Percentiles rank a stretch among this genome's conserved stretches.
phyloP scores from a whole-genome alignment of 2,329 filamentous ascomycete species.

The Fusarium nurragi region DNA sequence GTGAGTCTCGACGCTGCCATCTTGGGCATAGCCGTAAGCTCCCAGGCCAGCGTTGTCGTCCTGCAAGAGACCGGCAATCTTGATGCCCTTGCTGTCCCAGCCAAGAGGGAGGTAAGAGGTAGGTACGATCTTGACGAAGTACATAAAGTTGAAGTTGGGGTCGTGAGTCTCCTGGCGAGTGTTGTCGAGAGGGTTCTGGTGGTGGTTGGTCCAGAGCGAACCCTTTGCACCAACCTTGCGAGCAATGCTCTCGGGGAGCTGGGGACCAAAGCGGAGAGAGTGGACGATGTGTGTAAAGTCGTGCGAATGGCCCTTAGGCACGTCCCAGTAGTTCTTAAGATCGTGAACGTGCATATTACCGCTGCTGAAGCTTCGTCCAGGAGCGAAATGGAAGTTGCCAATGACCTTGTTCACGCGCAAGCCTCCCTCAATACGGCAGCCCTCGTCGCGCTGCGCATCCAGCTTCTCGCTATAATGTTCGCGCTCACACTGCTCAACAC shows the following conservation, averaged over 20 bases:
- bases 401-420: conserved; percentile 98
- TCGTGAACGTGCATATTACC: conserved; percentile 98
- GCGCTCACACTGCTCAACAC: conserved; percentile 92
- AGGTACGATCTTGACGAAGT: conserved; percentile 98
- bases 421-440: conserved; percentile 91
- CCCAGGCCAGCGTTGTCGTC: conserved; percentile 75
- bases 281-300: conserved; percentile 92
- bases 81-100: conserved; percentile 72
- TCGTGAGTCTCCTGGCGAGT: conserved; percentile 81
- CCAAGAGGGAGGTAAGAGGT: conserved; percentile 94
- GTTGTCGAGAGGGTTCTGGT: conserved; percentile 89
- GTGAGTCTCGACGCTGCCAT: conserved; percentile 93
- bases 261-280: conserved; percentile 89
- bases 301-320: conserved; percentile 73
- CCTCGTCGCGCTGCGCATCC: conserved; percentile 87
- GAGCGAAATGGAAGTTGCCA: conserved; percentile 98
- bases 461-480: conserved; percentile 94
- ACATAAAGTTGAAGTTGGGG: conserved; percentile 95
- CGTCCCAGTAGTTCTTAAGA: conserved; percentile 91
- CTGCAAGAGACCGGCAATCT: conserved; percentile 49
- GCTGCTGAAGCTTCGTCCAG: conserved; percentile 93
- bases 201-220: conserved; percentile 83
- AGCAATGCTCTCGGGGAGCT: conserved; percentile 77
- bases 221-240: conserved; percentile 64
- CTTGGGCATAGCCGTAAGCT: conserved; percentile 56